Conservation (phyloP, 2,329 filamentous ascomycete genomes). For the Penicillium concentricum region DNA sequence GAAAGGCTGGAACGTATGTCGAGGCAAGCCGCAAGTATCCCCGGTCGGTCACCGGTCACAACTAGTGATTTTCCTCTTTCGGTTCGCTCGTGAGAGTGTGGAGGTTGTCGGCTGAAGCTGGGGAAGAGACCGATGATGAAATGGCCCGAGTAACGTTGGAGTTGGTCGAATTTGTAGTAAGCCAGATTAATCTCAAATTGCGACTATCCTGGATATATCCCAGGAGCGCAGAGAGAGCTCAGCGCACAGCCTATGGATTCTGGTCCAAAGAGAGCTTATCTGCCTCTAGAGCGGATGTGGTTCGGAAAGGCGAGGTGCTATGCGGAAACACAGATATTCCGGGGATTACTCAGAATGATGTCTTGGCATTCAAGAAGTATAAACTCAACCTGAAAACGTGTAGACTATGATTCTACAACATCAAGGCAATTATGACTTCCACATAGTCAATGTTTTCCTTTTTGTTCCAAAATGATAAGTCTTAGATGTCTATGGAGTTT, state of each 20-base stretch:
- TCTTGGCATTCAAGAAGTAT: conserved; percentile 3
- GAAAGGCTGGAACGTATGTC: conserved; percentile 9
- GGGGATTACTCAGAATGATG: conserved; percentile 6
- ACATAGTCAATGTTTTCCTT: neutral
- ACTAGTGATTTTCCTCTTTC: neutral
- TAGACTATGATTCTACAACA: neutral
- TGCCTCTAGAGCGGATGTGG: conserved; percentile 8
- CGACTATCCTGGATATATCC: conserved; percentile 6
- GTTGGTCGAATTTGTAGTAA: neutral
- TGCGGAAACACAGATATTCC: conserved; percentile 7
- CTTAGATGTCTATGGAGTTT: neutral
- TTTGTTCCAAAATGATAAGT: neutral
- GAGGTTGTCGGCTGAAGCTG: conserved; percentile 2
- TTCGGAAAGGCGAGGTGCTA: conserved; percentile 5
- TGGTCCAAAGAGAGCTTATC: conserved; percentile 9
- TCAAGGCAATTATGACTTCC: neutral
- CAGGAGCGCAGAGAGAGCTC: conserved; percentile 8
- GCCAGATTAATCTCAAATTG: neutral
- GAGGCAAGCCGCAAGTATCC: neutral
- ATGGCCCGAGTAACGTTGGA: neutral
- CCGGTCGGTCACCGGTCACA: neutral
- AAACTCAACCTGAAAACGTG: neutral
- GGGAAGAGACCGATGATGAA: conserved; percentile 1
- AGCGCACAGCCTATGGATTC: conserved; percentile 7
- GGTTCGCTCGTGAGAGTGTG: neutral